Conservation (phyloP, 2,329 filamentous ascomycete genomes). For the Fusarium sp. region DNA sequence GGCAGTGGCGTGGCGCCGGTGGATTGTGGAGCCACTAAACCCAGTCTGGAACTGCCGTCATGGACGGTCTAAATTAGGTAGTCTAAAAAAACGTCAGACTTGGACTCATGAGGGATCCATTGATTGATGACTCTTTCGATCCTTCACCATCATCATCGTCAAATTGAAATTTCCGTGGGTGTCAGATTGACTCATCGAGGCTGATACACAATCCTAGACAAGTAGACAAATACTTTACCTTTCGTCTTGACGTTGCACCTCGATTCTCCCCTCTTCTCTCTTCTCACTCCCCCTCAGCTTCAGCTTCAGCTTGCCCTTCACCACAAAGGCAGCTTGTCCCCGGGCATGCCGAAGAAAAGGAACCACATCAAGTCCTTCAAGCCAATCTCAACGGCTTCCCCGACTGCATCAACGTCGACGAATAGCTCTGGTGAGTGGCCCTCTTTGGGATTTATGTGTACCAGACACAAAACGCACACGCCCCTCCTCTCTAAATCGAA, state of each 20-base stretch:
- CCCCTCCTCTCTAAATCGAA: slow-evolving; percentile 26
- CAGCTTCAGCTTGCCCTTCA: slow-evolving; percentile 16
- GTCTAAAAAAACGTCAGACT: slow-evolving; percentile 15
- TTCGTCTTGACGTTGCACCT: slow-evolving; percentile 24
- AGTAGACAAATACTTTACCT: slow-evolving; percentile 37
- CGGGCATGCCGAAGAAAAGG: slow-evolving; percentile 73
- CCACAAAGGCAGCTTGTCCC: slow-evolving; percentile 30
- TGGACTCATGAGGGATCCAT: slow-evolving; percentile 24
- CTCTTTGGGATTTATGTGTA: slow-evolving; percentile 1
- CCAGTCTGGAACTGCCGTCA: slow-evolving; percentile 24
- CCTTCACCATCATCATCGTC: slow-evolving; percentile 17
- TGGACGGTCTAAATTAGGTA: background rate
- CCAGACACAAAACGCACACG: slow-evolving; percentile 25
- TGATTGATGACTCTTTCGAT: slow-evolving; percentile 34
- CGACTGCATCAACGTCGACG: slow-evolving; percentile 45
- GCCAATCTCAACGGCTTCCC: slow-evolving; percentile 65
- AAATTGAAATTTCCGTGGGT: slow-evolving; percentile 10
- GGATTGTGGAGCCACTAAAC: slow-evolving; percentile 19
- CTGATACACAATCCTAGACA: slow-evolving; percentile 32
- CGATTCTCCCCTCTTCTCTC: slow-evolving; percentile 15
- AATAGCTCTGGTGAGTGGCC: slow-evolving; percentile 44
- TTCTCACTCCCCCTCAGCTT: slow-evolving; percentile 10
- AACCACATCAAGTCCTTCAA: slow-evolving; percentile 67
- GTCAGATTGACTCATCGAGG: slow-evolving; percentile 35
- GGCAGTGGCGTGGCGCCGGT: slow-evolving; percentile 33